Conservation (phyloP, 2,329 filamentous ascomycete species). For the Cephalotrichum gorgonifer region DNA sequence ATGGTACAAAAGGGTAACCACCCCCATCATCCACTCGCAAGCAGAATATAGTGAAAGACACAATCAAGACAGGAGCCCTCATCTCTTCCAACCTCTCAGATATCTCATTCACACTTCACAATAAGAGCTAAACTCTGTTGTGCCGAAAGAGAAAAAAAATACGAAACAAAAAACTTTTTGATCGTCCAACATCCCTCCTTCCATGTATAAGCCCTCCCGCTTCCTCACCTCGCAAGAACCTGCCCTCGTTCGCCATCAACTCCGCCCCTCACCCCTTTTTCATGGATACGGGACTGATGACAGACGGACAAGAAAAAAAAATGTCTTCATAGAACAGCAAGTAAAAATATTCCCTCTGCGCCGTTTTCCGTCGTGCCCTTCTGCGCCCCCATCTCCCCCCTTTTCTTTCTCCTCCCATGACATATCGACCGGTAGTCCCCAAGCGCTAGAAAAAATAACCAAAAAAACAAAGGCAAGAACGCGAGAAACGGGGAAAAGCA, state of each 20-base stretch:
- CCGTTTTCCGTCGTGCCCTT: no score
- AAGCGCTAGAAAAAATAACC: not conserved
- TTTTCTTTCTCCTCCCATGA: no score
- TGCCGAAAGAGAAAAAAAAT: not conserved
- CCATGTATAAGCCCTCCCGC: not conserved
- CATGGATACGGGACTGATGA: no score
- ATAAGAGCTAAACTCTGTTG: not conserved
- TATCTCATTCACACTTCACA: not conserved
- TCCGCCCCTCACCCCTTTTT: no score
- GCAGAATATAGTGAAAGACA: not conserved
- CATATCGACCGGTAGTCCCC: not conserved
- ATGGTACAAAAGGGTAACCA: not conserved
- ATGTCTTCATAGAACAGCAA: no score
- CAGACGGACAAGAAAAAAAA: no score
- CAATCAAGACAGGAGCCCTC: not conserved
- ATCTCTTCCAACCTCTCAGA: not conserved
- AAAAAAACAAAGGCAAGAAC: not conserved
- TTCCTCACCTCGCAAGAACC: not conserved
- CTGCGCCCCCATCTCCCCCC: no score
- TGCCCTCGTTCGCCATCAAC: slow-evolving; percentile 2
- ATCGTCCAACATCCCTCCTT: not conserved
- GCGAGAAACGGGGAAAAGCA: not conserved
- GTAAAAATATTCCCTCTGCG: no score
- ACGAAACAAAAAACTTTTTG: not conserved
- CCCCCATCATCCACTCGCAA: not conserved